phyloP scores from a whole-genome alignment of 2,329 filamentous ascomycete species.

The Colletotrichum lupini region DNA sequence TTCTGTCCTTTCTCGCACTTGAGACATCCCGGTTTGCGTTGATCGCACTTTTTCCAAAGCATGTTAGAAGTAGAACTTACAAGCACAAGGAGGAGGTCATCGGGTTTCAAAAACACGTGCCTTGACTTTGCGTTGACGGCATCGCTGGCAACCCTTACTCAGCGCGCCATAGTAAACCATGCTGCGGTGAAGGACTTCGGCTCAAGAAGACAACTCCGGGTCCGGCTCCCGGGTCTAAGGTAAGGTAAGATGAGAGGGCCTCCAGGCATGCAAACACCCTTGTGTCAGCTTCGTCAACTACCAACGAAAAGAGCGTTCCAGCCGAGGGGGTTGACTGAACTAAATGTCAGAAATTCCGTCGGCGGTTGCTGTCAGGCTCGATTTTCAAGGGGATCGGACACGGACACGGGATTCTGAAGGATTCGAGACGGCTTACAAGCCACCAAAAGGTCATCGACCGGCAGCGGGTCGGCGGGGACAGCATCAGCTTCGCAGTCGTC shows the following conservation, averaged over 20 bases:
- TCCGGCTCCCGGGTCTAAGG: no score
- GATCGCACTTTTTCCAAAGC: constrained; percentile 38
- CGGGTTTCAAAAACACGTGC: constrained; percentile 17
- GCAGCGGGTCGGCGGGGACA: background rate
- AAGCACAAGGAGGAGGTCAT: background rate
- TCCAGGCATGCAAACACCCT: background rate
- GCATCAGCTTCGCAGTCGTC: constrained; percentile 33
- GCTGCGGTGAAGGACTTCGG: background rate
- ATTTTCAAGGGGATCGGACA: constrained; percentile 1
- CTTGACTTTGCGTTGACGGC: constrained; percentile 42
- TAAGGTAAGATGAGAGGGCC: background rate
- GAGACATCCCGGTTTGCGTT: constrained; percentile 39
- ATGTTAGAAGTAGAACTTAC: background rate
- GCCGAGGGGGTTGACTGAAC: background rate
- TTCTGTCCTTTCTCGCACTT: constrained; percentile 39
- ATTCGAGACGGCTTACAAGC: background rate
- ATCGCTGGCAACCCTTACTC: constrained; percentile 42
- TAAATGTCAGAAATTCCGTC: background rate
- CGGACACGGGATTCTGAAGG: constrained; percentile 3
- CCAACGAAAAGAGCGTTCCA: background rate
- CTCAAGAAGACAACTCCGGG: no score
- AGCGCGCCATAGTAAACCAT: constrained; percentile 40
- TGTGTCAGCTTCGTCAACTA: background rate
- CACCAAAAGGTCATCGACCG: background rate
- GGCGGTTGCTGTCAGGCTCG: no score